Evolutionary conservation across 441 rosid genomes (phyloP).

Genomic region (Biscutella auriculata): DNA sequence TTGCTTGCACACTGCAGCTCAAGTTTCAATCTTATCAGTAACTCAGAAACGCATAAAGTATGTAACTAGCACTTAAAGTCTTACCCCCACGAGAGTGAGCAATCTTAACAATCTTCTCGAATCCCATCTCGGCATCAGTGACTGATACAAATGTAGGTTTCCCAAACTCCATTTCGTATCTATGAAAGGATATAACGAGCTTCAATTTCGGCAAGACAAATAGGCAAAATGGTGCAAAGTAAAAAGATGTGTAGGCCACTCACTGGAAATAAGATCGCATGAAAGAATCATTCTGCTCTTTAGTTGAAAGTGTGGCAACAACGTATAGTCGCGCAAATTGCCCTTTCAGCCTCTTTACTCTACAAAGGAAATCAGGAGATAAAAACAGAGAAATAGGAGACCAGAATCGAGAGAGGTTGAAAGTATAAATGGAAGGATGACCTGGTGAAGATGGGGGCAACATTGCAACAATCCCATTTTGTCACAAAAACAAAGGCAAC

Average conservation of each 20-base stretch:
- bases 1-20: conserved; percentile 63
- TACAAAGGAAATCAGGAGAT: conserved; percentile 17
- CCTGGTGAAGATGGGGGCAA: conserved; percentile 50
- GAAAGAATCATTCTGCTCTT: conserved; percentile 62
- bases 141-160: conserved; percentile 71
- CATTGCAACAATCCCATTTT: conserved; percentile 45
- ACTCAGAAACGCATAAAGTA: neutral
- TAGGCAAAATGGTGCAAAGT: neutral
- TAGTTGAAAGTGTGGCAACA: conserved; percentile 46
- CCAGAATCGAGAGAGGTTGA: neutral
- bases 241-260: conserved; percentile 18
- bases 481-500: conserved; percentile 72
- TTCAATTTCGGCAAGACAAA: neutral
- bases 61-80: neutral
- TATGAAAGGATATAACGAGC: conserved; percentile 14
- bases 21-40: neutral
- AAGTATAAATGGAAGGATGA: neutral
- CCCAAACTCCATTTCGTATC: conserved; percentile 72
- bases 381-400: neutral
- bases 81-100: conserved; percentile 77
- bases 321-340: conserved; percentile 69
- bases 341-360: conserved; percentile 55
- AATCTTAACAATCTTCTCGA: conserved; percentile 79
- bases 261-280: conserved; percentile 69
- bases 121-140: conserved; percentile 83